Conservation (phyloP, 805 yeast genomes). For the Suhomyces kilbournensis region DNA sequence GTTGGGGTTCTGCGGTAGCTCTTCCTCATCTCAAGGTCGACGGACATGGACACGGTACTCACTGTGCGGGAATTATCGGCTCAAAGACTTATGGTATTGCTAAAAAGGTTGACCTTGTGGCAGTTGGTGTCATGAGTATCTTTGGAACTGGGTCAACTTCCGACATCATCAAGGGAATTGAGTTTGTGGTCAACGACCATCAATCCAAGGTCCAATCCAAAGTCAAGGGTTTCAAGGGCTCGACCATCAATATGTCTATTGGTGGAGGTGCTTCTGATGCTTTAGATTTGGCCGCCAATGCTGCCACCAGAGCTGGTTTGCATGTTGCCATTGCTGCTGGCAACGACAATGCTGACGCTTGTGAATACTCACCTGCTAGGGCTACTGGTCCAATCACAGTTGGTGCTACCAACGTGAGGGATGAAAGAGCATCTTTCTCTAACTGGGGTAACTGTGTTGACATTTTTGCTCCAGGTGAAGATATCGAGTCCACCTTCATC, state of each 20-base stretch:
- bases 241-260: constrained; percentile 88
- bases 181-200: constrained; percentile 41
- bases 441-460: constrained; percentile 96
- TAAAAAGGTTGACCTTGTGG: constrained; percentile 47
- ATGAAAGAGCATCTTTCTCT: constrained; percentile 90
- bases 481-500: constrained; percentile 78
- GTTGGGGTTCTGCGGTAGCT: constrained; percentile 46
- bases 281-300: constrained; percentile 81
- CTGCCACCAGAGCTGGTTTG: constrained; percentile 84
- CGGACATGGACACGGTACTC: constrained; percentile 89
- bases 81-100: constrained; percentile 83
- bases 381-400: constrained; percentile 85
- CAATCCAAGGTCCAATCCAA: constrained; percentile 41
- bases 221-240: constrained; percentile 72
- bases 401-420: constrained; percentile 89
- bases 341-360: constrained; percentile 90
- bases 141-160: constrained; percentile 40
- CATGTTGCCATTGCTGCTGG: constrained; percentile 97
- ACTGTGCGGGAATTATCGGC: constrained; percentile 86
- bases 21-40: constrained; percentile 49
- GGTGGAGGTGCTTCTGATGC: constrained; percentile 93
- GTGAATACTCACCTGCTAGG: constrained; percentile 88
- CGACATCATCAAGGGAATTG: constrained; percentile 45
- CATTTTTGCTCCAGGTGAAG: constrained; percentile 94
- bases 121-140: constrained; percentile 40